A percentile compares a stretch with the other conserved stretches of the same genome.
Conservation (phyloP, 2,329 filamentous ascomycete genomes). For the Helotiales sp. region DNA sequence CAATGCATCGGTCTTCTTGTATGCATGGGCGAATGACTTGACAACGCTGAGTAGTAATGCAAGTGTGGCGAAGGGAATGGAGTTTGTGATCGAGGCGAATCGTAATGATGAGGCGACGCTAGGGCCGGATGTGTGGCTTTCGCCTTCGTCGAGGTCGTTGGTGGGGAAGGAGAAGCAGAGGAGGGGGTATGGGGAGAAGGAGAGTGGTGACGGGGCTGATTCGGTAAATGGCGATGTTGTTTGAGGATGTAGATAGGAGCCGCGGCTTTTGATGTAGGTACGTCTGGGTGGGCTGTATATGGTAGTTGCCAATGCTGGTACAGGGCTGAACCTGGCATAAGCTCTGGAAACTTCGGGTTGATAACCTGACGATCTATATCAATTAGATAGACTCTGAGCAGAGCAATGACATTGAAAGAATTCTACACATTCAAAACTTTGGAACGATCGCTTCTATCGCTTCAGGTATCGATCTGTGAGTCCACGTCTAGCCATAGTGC, state of each 20-base stretch:
- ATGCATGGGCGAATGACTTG: conserved; percentile 63
- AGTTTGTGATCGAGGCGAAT: conserved; percentile 59
- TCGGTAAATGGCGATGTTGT: neutral
- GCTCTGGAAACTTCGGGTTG: neutral
- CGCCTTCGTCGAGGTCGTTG: conserved; percentile 67
- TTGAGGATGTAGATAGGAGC: neutral
- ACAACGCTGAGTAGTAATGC: conserved; percentile 72
- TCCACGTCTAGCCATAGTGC: neutral
- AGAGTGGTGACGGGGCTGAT: neutral
- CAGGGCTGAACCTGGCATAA: too few relatives aligned
- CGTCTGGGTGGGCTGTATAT: neutral
- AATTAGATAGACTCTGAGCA: neutral
- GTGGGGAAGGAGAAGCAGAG: conserved; percentile 65
- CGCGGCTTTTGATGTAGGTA: neutral
- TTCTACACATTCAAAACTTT: neutral
- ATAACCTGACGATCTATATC: neutral
- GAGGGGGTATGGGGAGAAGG: conserved; percentile 21
- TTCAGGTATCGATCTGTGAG: neutral
- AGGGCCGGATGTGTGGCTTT: conserved; percentile 68
- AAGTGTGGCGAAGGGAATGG: conserved; percentile 65
- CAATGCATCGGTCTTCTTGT: conserved; percentile 71
- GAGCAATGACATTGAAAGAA: neutral
- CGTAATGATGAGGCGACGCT: conserved; percentile 52
- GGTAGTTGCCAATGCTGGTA: neutral
- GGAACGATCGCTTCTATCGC: neutral